These are phyloP conservation scores for Lablab purpureus DNA, from an alignment of 306 rosid genomes.

Conservation along the genomic window DNA sequence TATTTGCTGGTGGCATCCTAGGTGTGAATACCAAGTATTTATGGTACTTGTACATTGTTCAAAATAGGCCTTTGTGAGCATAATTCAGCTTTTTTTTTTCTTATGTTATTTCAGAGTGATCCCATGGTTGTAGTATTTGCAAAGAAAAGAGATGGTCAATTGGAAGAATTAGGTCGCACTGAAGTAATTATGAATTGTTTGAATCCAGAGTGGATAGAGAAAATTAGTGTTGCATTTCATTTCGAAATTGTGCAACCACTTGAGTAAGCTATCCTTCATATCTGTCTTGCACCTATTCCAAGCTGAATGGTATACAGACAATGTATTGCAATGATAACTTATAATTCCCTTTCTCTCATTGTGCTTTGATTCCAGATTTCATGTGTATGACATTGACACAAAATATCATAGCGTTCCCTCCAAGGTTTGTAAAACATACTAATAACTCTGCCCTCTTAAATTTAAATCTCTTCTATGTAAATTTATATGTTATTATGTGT, in stretches of 20 bases:
- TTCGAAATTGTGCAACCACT: slow-evolving; percentile 83
- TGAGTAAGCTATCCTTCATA: slow-evolving; percentile 57
- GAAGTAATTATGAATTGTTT: slow-evolving; percentile 78
- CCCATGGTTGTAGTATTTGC: slow-evolving; percentile 73
- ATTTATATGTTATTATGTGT: not conserved
- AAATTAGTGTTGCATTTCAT: slow-evolving; percentile 71
- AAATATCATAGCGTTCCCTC: slow-evolving; percentile 60
- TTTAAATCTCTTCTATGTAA: no score
- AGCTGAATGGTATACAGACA: slow-evolving; percentile 22
- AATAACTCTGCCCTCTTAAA: not conserved
- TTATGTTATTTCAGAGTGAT: slow-evolving; percentile 65
- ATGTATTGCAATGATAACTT: not conserved
- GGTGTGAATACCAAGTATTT: no score
- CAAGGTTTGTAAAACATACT: slow-evolving; percentile 64
- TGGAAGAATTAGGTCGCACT: slow-evolving; percentile 82
- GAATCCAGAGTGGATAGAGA: slow-evolving; percentile 80
- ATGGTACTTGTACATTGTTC: not conserved
- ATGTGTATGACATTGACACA: slow-evolving; percentile 82
- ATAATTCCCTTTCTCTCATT: slow-evolving; percentile 21
- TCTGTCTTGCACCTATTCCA: slow-evolving; percentile 10
- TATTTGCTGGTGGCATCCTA: no score
- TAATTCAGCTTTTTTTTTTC: not conserved
- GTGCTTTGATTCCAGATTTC: slow-evolving; percentile 58
- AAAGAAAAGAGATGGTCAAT: slow-evolving; percentile 64
- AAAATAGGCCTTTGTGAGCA: not conserved